phyloP scores from a whole-genome alignment of 768 basidiomycete genomes.

The Calocybe indica region DNA sequence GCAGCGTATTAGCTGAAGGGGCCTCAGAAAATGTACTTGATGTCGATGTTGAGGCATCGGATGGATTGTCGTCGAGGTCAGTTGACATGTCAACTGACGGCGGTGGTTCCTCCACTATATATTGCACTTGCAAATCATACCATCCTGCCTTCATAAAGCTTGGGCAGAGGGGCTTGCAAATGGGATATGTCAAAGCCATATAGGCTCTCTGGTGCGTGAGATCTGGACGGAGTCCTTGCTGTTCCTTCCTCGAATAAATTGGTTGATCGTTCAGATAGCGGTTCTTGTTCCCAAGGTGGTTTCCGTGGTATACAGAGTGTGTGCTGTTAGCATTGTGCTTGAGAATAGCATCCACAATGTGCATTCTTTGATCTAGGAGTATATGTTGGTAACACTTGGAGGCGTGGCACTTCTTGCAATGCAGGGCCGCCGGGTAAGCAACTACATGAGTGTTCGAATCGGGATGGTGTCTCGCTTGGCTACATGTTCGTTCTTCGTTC shows the following conservation, averaged over 20 bases:
- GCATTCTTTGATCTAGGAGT: slow-evolving; percentile 23
- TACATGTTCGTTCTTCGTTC: too few species aligned
- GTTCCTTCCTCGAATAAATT: slow-evolving; percentile 15
- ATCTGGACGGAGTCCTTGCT: slow-evolving; percentile 27
- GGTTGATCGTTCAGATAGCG: slow-evolving; percentile 12
- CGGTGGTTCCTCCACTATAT: neutral
- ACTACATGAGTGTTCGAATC: slow-evolving; percentile 13
- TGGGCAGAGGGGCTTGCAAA: slow-evolving; percentile 41
- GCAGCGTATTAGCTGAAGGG: too few species aligned
- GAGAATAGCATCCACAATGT: slow-evolving; percentile 33
- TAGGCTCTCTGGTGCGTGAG: slow-evolving; percentile 32
- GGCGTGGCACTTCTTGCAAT: slow-evolving; percentile 36
- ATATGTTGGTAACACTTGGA: slow-evolving; percentile 33
- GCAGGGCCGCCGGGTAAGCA: slow-evolving; percentile 16
- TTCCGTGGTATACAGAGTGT: slow-evolving; percentile 25
- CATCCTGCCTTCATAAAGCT: slow-evolving; percentile 43
- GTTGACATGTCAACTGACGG: too few species aligned
- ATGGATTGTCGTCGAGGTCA: too few species aligned
- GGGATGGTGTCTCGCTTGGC: too few species aligned
- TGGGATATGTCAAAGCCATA: slow-evolving; percentile 40
- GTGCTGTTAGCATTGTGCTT: slow-evolving; percentile 16
- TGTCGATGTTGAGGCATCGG: too few species aligned
- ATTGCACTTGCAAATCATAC: slow-evolving; percentile 41
- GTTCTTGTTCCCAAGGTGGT: slow-evolving; percentile 17
- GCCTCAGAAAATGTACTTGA: too few species aligned